Evolutionary conservation across 306 rosid species (phyloP).

Genomic region (Oxytropis ochrocephala): DNA sequence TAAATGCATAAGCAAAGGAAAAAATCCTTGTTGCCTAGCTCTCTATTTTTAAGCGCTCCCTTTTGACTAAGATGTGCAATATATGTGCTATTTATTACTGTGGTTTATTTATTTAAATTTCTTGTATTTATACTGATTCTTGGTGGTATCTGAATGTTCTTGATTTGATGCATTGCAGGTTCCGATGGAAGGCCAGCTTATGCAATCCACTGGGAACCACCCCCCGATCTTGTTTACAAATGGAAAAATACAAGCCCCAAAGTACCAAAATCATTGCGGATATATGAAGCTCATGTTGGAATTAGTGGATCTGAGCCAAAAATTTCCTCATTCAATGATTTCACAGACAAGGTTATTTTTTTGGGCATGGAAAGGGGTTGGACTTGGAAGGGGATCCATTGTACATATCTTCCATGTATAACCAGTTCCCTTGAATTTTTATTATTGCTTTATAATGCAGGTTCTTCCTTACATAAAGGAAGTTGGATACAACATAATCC

Average conservation of each 20-base stretch:
- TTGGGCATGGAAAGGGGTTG: not conserved
- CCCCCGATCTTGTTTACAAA: constrained; percentile 72
- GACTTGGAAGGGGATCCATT: not conserved
- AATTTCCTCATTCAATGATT: constrained; percentile 73
- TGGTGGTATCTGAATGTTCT: constrained; percentile 8
- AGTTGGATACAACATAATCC: constrained; percentile 87
- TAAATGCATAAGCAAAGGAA: not conserved
- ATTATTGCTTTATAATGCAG: constrained; percentile 39
- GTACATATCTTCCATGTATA: not conserved
- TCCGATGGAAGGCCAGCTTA: constrained; percentile 68
- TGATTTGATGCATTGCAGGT: constrained; percentile 44
- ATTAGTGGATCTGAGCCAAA: constrained; percentile 88
- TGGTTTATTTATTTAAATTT: not conserved
- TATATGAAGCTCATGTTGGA: constrained; percentile 96
- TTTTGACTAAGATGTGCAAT: not conserved
- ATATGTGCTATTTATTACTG: not conserved
- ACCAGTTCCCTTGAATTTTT: constrained; percentile 14
- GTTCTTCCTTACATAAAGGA: constrained; percentile 87
- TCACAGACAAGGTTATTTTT: constrained; percentile 47
- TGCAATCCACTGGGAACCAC: constrained; percentile 97
- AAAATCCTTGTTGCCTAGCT: not conserved
- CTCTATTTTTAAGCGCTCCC: not conserved
- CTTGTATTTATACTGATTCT: not conserved
- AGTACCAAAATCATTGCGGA: constrained; percentile 63
- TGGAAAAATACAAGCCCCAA: constrained; percentile 68